Evolutionary conservation across 2,329 filamentous ascomycete genomes (phyloP).

Genomic region (Cladophialophora yegresii): DNA sequence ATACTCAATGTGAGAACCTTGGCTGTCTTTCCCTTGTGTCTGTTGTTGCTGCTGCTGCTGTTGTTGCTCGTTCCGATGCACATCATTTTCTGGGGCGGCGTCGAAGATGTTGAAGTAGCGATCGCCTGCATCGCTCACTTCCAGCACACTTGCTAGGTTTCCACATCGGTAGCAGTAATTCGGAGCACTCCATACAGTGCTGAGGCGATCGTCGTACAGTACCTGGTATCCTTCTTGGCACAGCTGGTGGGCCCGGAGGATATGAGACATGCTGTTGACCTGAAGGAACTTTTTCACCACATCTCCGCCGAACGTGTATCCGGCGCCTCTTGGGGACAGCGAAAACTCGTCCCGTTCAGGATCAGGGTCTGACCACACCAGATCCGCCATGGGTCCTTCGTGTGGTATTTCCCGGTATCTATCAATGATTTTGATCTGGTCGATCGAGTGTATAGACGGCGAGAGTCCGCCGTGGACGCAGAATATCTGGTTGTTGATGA

Average conservation of each 20-base stretch:
- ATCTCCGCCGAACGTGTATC: conserved; percentile 96
- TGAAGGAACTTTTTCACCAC: conserved; percentile 98
- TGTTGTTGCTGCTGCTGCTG: conserved; percentile 60
- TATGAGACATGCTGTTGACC: conserved; percentile 97
- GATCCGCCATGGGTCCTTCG: conserved; percentile 98
- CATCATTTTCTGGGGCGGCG: conserved; percentile 91
- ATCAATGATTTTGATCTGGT: conserved; percentile 99
- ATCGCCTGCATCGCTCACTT: conserved; percentile 90
- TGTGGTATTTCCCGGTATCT: conserved; percentile 98
- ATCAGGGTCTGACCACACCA: conserved; percentile 98
- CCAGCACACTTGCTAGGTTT: conserved; percentile 94
- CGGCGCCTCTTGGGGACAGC: conserved; percentile 86
- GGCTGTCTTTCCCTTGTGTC: conserved; percentile 61
- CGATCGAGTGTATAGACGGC: conserved; percentile 93
- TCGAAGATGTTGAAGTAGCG: conserved; percentile 98
- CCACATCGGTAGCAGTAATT: conserved; percentile 96
- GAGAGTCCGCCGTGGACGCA: conserved; percentile 94
- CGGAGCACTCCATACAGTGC: conserved; percentile 96
- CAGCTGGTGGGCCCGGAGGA: conserved; percentile 94
- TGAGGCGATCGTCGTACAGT: conserved; percentile 89
- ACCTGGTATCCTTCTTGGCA: conserved; percentile 98
- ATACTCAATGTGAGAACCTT: conserved; percentile 69
- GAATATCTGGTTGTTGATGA: conserved; percentile 98
- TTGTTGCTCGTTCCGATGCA: conserved; percentile 75
- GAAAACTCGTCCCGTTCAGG: conserved; percentile 97